A percentile compares a stretch with the other conserved stretches of the same genome.
Evolutionary conservation across 2,329 filamentous ascomycete genomes (phyloP).

Genomic region (Passalora sequoiae): DNA sequence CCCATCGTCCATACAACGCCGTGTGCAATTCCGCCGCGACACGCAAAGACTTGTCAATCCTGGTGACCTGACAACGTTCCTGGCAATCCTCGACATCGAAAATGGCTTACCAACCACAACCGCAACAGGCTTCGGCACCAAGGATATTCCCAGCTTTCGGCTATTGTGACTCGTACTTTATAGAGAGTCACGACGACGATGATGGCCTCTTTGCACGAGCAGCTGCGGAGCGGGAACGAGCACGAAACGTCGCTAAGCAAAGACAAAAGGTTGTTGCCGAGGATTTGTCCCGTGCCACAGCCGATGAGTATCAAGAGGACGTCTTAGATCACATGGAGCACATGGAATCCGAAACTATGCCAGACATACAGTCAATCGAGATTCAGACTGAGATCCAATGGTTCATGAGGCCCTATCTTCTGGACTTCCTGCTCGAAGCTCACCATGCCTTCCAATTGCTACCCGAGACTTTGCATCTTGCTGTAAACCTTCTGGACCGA

Average conservation of each 20-base stretch:
- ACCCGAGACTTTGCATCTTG: conserved; percentile 91
- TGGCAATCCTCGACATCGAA: conserved; percentile 26
- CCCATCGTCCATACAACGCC: conserved; percentile 39
- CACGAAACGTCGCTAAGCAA: conserved; percentile 72
- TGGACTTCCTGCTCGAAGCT: conserved; percentile 96
- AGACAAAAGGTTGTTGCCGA: conserved; percentile 83
- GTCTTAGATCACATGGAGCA: conserved; percentile 89
- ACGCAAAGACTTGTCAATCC: conserved; percentile 37
- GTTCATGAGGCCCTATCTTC: conserved; percentile 98
- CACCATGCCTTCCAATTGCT: conserved; percentile 91
- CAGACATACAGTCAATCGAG: conserved; percentile 95
- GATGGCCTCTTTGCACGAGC: conserved; percentile 51
- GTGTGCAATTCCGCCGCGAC: conserved; percentile 20
- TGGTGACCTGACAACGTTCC: conserved; percentile 44
- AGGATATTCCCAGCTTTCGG: conserved; percentile 52
- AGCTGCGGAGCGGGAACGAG: conserved; percentile 67
- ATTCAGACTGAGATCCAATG: conserved; percentile 99
- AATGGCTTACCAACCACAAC: conserved; percentile 50
- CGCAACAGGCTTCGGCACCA: conserved; percentile 24
- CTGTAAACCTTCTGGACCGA: conserved; percentile 91
- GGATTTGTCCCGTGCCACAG: conserved; percentile 77
- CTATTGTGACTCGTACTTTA: conserved; percentile 64
- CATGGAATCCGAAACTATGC: conserved; percentile 93
- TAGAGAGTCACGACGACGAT: conserved; percentile 56
- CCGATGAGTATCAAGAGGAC: conserved; percentile 90